Evolutionary conservation across 768 basidiomycete genomes (phyloP).

Genomic region (Trametes cingulata): DNA sequence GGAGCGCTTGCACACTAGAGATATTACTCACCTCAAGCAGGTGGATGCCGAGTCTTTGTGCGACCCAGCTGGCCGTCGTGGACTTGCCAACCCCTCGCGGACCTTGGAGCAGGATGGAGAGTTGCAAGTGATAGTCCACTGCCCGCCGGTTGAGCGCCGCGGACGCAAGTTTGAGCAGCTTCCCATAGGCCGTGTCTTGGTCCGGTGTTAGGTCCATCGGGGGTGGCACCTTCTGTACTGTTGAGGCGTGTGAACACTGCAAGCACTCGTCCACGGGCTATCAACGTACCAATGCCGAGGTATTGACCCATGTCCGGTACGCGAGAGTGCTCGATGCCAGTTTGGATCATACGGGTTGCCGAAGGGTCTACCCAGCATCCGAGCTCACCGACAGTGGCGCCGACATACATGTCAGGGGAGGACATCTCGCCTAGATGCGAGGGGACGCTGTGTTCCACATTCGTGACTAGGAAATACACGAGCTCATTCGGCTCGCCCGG

Average conservation of each 20-base stretch:
- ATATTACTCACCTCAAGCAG: conserved; percentile 61
- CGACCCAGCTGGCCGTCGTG: conserved; percentile 56
- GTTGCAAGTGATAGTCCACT: conserved; percentile 58
- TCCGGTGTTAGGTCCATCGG: background rate
- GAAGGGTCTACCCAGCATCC: conserved; percentile 84
- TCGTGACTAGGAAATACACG: conserved; percentile 78
- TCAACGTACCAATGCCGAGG: conserved; percentile 54
- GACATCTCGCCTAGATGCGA: conserved; percentile 36
- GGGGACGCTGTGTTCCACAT: conserved; percentile 66
- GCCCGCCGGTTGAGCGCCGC: conserved; percentile 61
- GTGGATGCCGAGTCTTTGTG: conserved; percentile 71
- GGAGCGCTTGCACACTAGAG: no score
- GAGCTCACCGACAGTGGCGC: conserved; percentile 63
- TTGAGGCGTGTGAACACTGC: background rate
- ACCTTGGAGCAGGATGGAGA: conserved; percentile 79
- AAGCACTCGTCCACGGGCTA: no score
- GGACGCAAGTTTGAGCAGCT: conserved; percentile 56
- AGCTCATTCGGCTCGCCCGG: conserved; percentile 40
- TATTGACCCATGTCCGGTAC: conserved; percentile 56
- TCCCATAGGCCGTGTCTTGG: conserved; percentile 40
- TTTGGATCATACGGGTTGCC: conserved; percentile 75
- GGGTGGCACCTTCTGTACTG: conserved; percentile 17
- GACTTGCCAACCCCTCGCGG: conserved; percentile 82
- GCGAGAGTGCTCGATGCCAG: conserved; percentile 70
- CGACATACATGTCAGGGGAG: conserved; percentile 50